Percentiles rank a stretch among this genome's conserved stretches.
Evolutionary conservation across 176 grass and related monocot genomes (phyloP).

Genomic region (Thinopyrum elongatum): DNA sequence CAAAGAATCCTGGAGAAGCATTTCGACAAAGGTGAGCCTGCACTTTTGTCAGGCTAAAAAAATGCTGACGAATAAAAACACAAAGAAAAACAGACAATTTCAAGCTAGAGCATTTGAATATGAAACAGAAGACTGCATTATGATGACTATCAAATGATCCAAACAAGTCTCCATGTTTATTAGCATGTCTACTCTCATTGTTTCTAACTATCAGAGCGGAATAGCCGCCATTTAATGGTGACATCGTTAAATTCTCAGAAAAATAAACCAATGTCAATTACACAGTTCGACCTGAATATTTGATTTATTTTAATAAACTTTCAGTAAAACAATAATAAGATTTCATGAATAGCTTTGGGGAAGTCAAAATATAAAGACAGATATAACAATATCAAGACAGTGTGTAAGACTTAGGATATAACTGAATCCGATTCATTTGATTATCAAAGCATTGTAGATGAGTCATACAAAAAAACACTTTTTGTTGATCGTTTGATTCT

Average conservation of each 20-base stretch:
- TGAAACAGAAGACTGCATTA: constrained; percentile 28
- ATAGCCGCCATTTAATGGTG: constrained; percentile 8
- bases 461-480: background rate
- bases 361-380: background rate
- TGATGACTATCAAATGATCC: constrained; percentile 6
- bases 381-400: constrained; percentile 7
- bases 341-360: background rate
- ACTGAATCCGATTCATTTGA: background rate
- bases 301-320: background rate
- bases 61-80: background rate
- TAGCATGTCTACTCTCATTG: background rate
- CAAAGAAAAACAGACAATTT: background rate
- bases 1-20: constrained; percentile 82
- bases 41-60: constrained; percentile 2
- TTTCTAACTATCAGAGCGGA: background rate
- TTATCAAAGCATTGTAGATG: background rate
- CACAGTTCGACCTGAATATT: background rate
- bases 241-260: constrained; percentile 9
- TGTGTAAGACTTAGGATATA: background rate
- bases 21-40: constrained; percentile 2
- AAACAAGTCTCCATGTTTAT: constrained; percentile 13
- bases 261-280: background rate
- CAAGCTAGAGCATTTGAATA: background rate
- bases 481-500: background rate
- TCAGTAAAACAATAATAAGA: constrained; percentile 13